Base-by-base conservation (phyloP, 768 basidiomycete species). In the Lactifluus rugatus region DNA sequence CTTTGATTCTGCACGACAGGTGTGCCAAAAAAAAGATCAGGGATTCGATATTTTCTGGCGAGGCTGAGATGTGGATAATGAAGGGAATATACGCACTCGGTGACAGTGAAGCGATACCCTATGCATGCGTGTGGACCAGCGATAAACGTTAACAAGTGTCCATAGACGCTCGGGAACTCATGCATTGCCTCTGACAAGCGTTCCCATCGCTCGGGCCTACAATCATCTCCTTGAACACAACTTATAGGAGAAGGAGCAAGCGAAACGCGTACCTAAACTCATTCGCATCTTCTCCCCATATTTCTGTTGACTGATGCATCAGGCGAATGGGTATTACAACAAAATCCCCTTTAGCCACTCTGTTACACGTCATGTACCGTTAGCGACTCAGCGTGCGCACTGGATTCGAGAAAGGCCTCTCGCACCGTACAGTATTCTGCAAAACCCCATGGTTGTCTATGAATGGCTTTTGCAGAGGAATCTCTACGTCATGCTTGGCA, bases 251-350 rank as follows among this genome's bases (percentile, higher is more conserved):
- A n/a, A n/a, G n/a, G n/a, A 23, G 3, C 7, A 23, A 37, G 3
- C 2, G 13, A 31, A 5, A 16, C 0, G 21, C 57, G 11, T 39
- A 64, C 63, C 49, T 61, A 60, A 71, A 73, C 28, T 68, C 67
- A 11, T 60, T 54, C 1, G 70, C 72, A 41, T 73, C 72, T 17
- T 64, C 64, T 9, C 72, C 72, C 67, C 70, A 73, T 6, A 73
- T 52, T 26, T 60, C 64, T 17, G 62, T 65, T 9, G 66, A 61
- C 10, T 64, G 63, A 41, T 72, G 69, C 39, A 70, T 36, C 10
- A 55, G 17, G n/a, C 57, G 47, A 44, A 71, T 65, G 11, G 69
- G 65, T 25, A 71, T 54, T 16, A 31, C 7, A 13, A 71, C 37
- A 1, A 26, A 14, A 21, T 66, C 65, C 17, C 66, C 65, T 26